Conservation (phyloP, 2,329 filamentous ascomycete species). For the Anthostomella pinea region DNA sequence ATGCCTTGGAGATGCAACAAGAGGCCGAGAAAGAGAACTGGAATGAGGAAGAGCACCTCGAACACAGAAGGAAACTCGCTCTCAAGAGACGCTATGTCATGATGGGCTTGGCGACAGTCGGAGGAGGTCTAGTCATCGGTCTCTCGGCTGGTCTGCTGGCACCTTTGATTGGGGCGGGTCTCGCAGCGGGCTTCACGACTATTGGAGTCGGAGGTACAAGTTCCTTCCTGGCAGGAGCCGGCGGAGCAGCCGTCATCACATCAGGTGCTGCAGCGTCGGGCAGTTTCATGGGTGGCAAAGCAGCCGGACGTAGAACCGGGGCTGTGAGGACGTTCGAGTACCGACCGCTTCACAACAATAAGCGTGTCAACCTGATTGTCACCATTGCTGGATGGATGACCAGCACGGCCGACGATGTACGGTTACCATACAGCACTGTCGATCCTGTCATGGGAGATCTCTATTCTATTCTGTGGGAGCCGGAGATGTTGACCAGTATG, state of each 20-base stretch:
- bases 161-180: slow-evolving; percentile 87
- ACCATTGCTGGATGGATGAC: slow-evolving; percentile 98
- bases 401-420: slow-evolving; percentile 94
- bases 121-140: slow-evolving; percentile 91
- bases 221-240: slow-evolving; percentile 85
- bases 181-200: slow-evolving; percentile 92
- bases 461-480: slow-evolving; percentile 96
- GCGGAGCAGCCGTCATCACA: slow-evolving; percentile 91
- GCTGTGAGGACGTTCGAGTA: slow-evolving; percentile 97
- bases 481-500: slow-evolving; percentile 96
- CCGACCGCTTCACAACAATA: slow-evolving; percentile 94
- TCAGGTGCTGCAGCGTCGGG: slow-evolving; percentile 84
- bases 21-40: slow-evolving; percentile 92
- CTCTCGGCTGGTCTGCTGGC: slow-evolving; percentile 89
- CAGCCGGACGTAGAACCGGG: slow-evolving; percentile 83
- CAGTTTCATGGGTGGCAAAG: slow-evolving; percentile 78
- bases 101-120: slow-evolving; percentile 96
- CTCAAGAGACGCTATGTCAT: slow-evolving; percentile 83
- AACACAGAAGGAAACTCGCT: slow-evolving; percentile 75
- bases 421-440: slow-evolving; percentile 91
- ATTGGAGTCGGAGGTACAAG: slow-evolving; percentile 89
- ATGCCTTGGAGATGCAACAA: slow-evolving; percentile 97
- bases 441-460: slow-evolving; percentile 98
- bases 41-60: slow-evolving; percentile 95
- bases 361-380: slow-evolving; percentile 90